Evolutionary conservation across 495 filamentous ascomycete genomes (phyloP).

Genomic region (Haplographium delicatum): DNA sequence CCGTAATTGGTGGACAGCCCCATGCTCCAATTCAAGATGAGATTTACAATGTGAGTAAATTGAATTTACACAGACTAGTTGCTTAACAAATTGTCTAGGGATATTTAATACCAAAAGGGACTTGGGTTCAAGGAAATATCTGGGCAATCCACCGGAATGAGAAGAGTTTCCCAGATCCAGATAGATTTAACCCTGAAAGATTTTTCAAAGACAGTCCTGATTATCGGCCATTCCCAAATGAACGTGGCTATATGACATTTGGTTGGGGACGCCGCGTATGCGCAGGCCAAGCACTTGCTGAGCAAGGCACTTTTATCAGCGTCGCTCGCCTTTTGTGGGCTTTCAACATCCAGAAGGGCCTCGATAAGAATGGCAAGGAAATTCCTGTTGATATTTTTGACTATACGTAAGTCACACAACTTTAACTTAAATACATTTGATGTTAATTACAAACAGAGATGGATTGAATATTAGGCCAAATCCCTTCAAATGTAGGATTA

Average conservation of each 20-base stretch:
- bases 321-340: slow-evolving; percentile 15
- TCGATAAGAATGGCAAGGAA: slow-evolving; percentile 41
- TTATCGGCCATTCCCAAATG: slow-evolving; percentile 38
- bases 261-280: slow-evolving; percentile 18
- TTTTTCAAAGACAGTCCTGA: slow-evolving; percentile 32
- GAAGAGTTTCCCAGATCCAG: slow-evolving; percentile 55
- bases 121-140: slow-evolving; percentile 56
- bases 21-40: slow-evolving; percentile 58
- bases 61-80: background rate
- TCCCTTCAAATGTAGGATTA: slow-evolving; percentile 47
- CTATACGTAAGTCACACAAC: slow-evolving; percentile 28
- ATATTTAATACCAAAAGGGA: slow-evolving; percentile 45
- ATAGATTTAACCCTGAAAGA: slow-evolving; percentile 49
- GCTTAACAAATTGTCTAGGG: slow-evolving; percentile 21
- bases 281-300: slow-evolving; percentile 17
- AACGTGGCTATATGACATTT: slow-evolving; percentile 14
- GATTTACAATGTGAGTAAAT: slow-evolving; percentile 35
- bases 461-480: slow-evolving; percentile 51
- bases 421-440: background rate
- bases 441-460: slow-evolving; percentile 33
- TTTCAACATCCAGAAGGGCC: slow-evolving; percentile 33
- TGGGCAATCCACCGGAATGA: slow-evolving; percentile 63
- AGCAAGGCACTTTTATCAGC: slow-evolving; percentile 12
- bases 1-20: slow-evolving; percentile 57
- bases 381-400: slow-evolving; percentile 50